Evolutionary conservation across 2,329 filamentous ascomycete species (phyloP), one percentile per base, ranked within the genome.

Genomic region (Fusarium protoensiforme): DNA sequence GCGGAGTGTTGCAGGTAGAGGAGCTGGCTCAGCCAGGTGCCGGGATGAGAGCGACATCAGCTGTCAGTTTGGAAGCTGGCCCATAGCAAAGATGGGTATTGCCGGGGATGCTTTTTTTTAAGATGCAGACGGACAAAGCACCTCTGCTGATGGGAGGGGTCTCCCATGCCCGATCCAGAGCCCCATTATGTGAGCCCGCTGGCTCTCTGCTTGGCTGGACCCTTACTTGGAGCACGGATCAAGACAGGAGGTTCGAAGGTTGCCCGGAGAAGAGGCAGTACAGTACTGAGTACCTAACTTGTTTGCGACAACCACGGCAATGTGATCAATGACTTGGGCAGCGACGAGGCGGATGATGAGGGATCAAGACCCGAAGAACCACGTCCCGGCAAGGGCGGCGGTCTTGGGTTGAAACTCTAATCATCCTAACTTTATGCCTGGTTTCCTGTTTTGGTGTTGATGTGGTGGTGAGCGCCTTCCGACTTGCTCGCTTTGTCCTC

Each of bases 71-170:
- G 35, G 48, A 41, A 67, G 59, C 64, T 61, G 64, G 24, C 56
- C 61, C 43, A 64, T 58, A 64, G 51, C 31, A 64, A 39, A 69
- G 60, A 69, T 69, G 51, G 62, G 39, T 51, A 63, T 64, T 69
- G 24, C 56, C 41, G 24, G 56, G 59, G 56, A 51, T 46, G 53
- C 11, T 22, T 46, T 27, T 27, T 31, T 60, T 53, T 46, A 53
- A 60, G 38, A 56, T 65, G 51, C 35, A 29, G 59, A 51, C 18
- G 46, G 27, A 43, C 24, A 35, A 35, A 41, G 35, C 43, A 56
- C 53, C 24, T 56, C 60, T 63, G 46, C 56, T 54, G 62, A 67
- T 67, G 65, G 38, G 29, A 69, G 56, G n/a, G 61, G 60, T 63
- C 35, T 61, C 65, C 72, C 67, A 65, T 68, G 61, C 36, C 59